A percentile compares a stretch with the other conserved stretches of the same genome.
phyloP scores from a whole-genome alignment of 2,329 filamentous ascomycete species.

The Phialophora expanda region DNA sequence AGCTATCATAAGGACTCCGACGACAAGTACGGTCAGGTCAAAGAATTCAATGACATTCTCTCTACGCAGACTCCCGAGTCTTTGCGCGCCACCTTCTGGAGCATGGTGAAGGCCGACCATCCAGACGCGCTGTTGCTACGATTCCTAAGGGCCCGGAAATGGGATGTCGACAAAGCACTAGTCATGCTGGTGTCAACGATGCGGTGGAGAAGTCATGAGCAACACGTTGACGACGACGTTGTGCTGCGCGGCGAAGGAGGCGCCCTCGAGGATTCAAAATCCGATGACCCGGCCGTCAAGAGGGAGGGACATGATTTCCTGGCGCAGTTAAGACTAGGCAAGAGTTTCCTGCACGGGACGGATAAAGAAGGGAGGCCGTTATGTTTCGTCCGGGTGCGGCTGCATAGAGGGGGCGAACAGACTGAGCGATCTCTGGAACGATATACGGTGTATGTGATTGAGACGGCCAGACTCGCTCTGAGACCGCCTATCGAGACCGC shows the following conservation, averaged over 20 bases:
- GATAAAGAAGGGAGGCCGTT: slow-evolving; percentile 86
- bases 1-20: slow-evolving; percentile 61
- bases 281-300: slow-evolving; percentile 65
- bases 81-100: slow-evolving; percentile 83
- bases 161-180: slow-evolving; percentile 91
- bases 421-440: slow-evolving; percentile 79
- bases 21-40: slow-evolving; percentile 91
- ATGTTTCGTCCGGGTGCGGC: slow-evolving; percentile 79
- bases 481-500: slow-evolving; percentile 85
- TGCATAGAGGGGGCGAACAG: slow-evolving; percentile 84
- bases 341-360: slow-evolving; percentile 86
- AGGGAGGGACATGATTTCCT: slow-evolving; percentile 79
- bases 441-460: slow-evolving; percentile 92
- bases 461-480: slow-evolving; percentile 86
- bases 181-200: slow-evolving; percentile 95
- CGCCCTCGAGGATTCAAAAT: slow-evolving; percentile 66
- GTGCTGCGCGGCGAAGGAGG: slow-evolving; percentile 75
- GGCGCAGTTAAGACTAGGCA: slow-evolving; percentile 82
- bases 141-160: slow-evolving; percentile 88
- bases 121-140: slow-evolving; percentile 83
- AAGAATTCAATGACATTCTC: slow-evolving; percentile 82
- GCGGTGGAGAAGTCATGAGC: slow-evolving; percentile 83
- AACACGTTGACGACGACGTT: slow-evolving; percentile 88
- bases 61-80: slow-evolving; percentile 76
- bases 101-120: slow-evolving; percentile 93